A percentile compares a stretch with the other conserved stretches of the same genome.
Evolutionary conservation across 148 eudicot species (phyloP).

Genomic region (Nepenthes mirabilis): DNA sequence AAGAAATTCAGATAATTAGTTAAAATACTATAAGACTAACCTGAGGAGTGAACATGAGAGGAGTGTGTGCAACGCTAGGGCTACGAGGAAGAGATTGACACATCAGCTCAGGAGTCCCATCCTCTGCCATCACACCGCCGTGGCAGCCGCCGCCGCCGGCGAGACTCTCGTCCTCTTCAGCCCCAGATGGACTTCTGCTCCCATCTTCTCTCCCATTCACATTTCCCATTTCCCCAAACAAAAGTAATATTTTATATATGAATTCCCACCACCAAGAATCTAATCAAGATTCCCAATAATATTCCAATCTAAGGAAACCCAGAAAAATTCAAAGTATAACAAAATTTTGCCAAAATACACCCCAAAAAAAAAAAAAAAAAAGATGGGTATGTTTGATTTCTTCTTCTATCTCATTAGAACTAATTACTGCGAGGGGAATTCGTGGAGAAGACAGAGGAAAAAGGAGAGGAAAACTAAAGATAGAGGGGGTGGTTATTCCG

Average conservation of each 20-base stretch:
- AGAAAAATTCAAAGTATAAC: too few species aligned
- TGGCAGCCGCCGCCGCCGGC: constrained; percentile 4
- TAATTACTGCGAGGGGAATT: too few species aligned
- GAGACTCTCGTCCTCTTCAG: constrained; percentile 16
- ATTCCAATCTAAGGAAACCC: too few species aligned
- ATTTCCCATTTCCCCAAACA: constrained; percentile 44
- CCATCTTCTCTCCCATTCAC: constrained; percentile 65
- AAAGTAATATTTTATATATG: too few species aligned
- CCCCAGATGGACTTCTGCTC: constrained; percentile 19
- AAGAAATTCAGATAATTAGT: neutral
- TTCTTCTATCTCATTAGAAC: too few species aligned
- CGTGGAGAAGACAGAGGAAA: too few species aligned
- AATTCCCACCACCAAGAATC: neutral
- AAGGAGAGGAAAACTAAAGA: too few species aligned
- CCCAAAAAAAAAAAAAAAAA: too few species aligned
- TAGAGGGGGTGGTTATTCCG: neutral
- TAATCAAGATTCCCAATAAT: neutral
- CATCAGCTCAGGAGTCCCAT: constrained; percentile 24
- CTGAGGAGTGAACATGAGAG: constrained; percentile 82
- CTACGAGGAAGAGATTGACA: constrained; percentile 58
- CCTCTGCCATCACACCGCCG: neutral
- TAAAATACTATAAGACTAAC: constrained; percentile 1
- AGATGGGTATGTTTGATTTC: too few species aligned
- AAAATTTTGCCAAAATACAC: too few species aligned
- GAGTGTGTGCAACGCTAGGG: constrained; percentile 58